Conservation (phyloP, 2,329 filamentous ascomycete species). For the Tolypocladium endophyticum region DNA sequence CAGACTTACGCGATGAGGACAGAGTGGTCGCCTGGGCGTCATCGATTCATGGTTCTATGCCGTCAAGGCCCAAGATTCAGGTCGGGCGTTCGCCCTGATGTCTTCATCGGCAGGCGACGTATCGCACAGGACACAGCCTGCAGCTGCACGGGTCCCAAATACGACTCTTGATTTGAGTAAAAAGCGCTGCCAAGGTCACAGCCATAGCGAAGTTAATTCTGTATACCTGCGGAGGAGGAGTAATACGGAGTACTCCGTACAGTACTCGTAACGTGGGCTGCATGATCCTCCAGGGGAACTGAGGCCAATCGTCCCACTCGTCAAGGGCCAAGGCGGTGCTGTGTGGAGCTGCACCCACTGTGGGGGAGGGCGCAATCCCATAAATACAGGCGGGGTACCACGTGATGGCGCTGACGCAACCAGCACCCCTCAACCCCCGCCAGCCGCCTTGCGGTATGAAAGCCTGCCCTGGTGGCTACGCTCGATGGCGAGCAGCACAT, state of each 20-base stretch:
- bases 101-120: no score
- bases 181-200: no score
- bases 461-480: background rate
- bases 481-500: slow-evolving; percentile 5
- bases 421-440: background rate
- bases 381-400: background rate
- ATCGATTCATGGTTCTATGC: background rate
- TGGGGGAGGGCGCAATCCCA: no score
- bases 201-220: no score
- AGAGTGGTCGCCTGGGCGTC: background rate
- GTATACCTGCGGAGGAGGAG: no score
- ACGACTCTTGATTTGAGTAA: no score
- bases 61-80: background rate
- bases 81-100: background rate
- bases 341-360: slow-evolving; percentile 2
- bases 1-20: background rate
- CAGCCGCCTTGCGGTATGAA: background rate
- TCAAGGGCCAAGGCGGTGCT: background rate
- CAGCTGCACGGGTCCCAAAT: background rate
- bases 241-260: no score
- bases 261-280: no score
- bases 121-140: background rate
- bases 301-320: background rate
- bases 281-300: background rate
- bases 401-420: background rate